Percentiles rank a stretch among this genome's conserved stretches.
These are phyloP conservation scores for Eutypa lata DNA, from an alignment of 2,329 filamentous ascomycete species.

Conservation along the genomic window DNA sequence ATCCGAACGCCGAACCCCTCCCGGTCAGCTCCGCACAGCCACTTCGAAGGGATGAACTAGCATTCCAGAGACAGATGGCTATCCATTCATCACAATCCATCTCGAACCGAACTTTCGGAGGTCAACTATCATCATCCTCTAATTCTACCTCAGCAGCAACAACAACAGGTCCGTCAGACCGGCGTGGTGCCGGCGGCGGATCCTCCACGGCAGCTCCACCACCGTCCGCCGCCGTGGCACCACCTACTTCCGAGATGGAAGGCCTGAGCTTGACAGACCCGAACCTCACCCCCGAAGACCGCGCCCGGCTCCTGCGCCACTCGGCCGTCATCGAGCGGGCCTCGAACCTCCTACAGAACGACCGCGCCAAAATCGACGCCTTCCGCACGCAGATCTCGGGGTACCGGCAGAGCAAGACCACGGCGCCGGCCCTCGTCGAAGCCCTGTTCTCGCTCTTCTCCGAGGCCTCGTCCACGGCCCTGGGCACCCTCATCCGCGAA, in stretches of 20 bases:
- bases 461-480: constrained; percentile 72
- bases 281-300: constrained; percentile 69
- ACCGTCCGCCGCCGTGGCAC: constrained; percentile 18
- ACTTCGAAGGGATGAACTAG: constrained; percentile 79
- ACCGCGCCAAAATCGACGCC: constrained; percentile 67
- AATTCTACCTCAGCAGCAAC: constrained; percentile 39
- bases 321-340: constrained; percentile 83
- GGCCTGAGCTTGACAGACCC: constrained; percentile 50
- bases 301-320: constrained; percentile 77
- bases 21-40: constrained; percentile 76
- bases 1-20: constrained; percentile 80
- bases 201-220: constrained; percentile 4
- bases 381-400: constrained; percentile 80
- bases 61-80: constrained; percentile 87
- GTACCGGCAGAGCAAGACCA: constrained; percentile 67
- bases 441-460: constrained; percentile 81
- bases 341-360: constrained; percentile 73
- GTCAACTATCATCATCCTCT: constrained; percentile 63
- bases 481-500: constrained; percentile 88
- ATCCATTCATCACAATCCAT: constrained; percentile 85
- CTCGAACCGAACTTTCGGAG: constrained; percentile 78
- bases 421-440: constrained; percentile 76
- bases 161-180: constrained; percentile 41
- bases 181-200: constrained; percentile 8
- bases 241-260: constrained; percentile 37